Percentiles rank a stretch among this genome's conserved stretches.
Evolutionary conservation across 2,329 filamentous ascomycete genomes (phyloP).

Genomic region (Neonectria hederae): DNA sequence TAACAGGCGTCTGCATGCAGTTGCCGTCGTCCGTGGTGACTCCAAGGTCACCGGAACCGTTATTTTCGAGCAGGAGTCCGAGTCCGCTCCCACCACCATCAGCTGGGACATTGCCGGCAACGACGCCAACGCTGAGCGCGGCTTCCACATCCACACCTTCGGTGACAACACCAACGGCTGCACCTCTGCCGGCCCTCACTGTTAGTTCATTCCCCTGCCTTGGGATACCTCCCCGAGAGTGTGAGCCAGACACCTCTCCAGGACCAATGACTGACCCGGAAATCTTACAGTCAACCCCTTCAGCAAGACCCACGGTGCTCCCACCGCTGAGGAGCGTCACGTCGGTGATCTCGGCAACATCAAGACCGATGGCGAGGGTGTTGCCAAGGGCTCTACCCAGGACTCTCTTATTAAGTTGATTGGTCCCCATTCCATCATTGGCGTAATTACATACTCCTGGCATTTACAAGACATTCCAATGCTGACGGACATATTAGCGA

Average conservation of each 20-base stretch:
- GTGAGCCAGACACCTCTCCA: background rate
- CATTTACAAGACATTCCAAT: background rate
- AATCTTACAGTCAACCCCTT: slow-evolving; percentile 84
- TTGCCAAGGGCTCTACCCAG: slow-evolving; percentile 79
- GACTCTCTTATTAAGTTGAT: slow-evolving; percentile 96
- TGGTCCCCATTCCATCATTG: slow-evolving; percentile 92
- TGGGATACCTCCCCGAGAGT: background rate
- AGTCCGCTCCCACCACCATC: slow-evolving; percentile 84
- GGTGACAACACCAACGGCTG: slow-evolving; percentile 99
- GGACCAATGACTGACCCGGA: slow-evolving; percentile 23
- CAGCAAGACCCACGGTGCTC: slow-evolving; percentile 91
- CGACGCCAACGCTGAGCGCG: slow-evolving; percentile 94
- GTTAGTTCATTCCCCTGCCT: slow-evolving; percentile 62
- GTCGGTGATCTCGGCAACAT: slow-evolving; percentile 98
- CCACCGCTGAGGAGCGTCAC: slow-evolving; percentile 83
- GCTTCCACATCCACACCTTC: slow-evolving; percentile 98
- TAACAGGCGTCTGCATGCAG: slow-evolving; percentile 58
- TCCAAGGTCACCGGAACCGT: slow-evolving; percentile 94
- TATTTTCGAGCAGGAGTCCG: slow-evolving; percentile 90
- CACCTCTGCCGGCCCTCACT: slow-evolving; percentile 97
- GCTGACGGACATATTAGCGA: slow-evolving; percentile 64
- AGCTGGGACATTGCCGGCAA: slow-evolving; percentile 92
- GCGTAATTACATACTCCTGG: slow-evolving; percentile 64
- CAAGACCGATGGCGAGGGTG: slow-evolving; percentile 92
- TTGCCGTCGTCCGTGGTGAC: slow-evolving; percentile 97